phyloP scores from a whole-genome alignment of 164 flowering plant species.

The Houttuynia cordata region DNA sequence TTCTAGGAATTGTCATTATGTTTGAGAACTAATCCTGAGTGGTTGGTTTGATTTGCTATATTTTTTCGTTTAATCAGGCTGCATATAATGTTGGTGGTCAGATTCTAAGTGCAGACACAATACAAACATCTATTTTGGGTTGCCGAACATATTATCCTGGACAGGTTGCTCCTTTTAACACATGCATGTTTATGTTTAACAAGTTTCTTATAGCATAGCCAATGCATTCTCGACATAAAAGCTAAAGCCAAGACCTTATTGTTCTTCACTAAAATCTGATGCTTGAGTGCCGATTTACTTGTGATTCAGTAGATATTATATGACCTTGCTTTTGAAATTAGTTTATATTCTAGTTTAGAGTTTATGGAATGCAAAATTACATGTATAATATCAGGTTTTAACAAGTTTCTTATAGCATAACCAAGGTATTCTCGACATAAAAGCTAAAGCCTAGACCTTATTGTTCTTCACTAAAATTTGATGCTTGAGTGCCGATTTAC shows the following conservation, averaged over 20 bases:
- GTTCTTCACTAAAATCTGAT: no score
- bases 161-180: conserved; percentile 35
- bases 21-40: no score
- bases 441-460: no score
- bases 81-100: conserved; percentile 91
- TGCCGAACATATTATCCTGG: conserved; percentile 86
- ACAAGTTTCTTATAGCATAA: neutral
- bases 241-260: no score
- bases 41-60: neutral
- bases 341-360: no score
- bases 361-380: no score
- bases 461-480: no score
- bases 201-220: neutral
- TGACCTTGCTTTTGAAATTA: no score
- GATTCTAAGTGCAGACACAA: conserved; percentile 69
- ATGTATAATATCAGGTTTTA: no score
- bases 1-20: neutral
- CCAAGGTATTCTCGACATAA: neutral
- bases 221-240: neutral
- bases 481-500: no score
- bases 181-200: neutral
- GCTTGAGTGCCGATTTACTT: no score
- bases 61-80: conserved; percentile 43
- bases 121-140: conserved; percentile 75
- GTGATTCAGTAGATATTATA: no score